A percentile compares a stretch with the other conserved stretches of the same genome.
Evolutionary conservation across 2,329 filamentous ascomycete genomes (phyloP).

Genomic region (Fusarium robinianum): DNA sequence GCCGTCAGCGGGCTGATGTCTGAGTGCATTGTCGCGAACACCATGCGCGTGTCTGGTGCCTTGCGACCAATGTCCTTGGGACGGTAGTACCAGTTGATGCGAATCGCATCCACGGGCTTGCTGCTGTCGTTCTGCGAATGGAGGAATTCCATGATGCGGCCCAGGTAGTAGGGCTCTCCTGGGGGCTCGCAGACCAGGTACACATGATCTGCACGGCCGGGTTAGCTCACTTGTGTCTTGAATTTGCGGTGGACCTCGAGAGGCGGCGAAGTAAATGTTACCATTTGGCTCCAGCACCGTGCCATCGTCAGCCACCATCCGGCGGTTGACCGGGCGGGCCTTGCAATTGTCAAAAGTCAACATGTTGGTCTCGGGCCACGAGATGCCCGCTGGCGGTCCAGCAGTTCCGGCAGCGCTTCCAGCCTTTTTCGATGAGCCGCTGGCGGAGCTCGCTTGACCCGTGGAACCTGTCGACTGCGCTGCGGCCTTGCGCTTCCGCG

Average conservation of each 20-base stretch:
- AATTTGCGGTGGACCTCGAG: constrained; percentile 29
- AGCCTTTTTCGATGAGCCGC: constrained; percentile 30
- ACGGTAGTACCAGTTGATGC: constrained; percentile 98
- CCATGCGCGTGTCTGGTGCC: constrained; percentile 84
- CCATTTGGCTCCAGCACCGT: constrained; percentile 83
- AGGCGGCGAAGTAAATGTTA: constrained; percentile 48
- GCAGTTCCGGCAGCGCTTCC: constrained; percentile 18
- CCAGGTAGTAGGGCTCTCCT: constrained; percentile 96
- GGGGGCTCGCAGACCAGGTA: constrained; percentile 98
- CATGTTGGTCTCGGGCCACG: constrained; percentile 75
- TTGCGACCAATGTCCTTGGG: constrained; percentile 95
- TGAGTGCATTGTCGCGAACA: constrained; percentile 98
- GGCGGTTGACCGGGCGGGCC: constrained; percentile 71
- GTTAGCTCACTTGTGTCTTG: constrained; percentile 38
- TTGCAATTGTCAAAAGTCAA: constrained; percentile 80
- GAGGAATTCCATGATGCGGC: constrained; percentile 97
- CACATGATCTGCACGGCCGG: constrained; percentile 66
- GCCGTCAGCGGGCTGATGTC: constrained; percentile 92
- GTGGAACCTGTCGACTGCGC: constrained; percentile 34
- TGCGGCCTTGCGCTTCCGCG: constrained; percentile 87
- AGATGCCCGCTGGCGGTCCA: constrained; percentile 46
- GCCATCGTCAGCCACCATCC: constrained; percentile 88
- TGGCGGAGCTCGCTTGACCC: constrained; percentile 30
- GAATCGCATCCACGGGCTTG: constrained; percentile 79
- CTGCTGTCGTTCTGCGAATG: constrained; percentile 75